Evolutionary conservation across 192 early-diverging fungal species (phyloP), one percentile per base, ranked within the genome.

Genomic region (Fimicolochytrium jonesii): DNA sequence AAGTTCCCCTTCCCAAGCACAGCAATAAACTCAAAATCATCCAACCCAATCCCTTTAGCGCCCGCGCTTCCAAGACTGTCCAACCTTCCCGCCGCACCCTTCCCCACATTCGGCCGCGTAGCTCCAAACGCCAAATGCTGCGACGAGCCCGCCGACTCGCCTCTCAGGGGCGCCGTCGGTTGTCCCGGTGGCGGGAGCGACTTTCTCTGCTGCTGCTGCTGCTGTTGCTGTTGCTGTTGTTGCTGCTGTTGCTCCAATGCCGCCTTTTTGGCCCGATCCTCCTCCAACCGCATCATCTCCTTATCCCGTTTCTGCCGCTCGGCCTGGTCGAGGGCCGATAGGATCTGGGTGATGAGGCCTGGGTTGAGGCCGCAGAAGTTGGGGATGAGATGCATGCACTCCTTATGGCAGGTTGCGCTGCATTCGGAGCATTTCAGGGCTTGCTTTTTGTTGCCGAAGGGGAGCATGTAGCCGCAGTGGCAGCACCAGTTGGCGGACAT

Each of bases 1-100:
- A 96, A 99, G 78, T 96, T 97, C 49, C 96, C 96, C 71, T 94
- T 96, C 58, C 96, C 96, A 11, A 99, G 77, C 2, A 99, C 95
- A 20, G 93, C 90, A 50, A 94, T 64, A 52, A 99, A 93, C 56
- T 85, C 89, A 61, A 99, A 99, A 67, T 99, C 94, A 47, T 95
- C 90, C 20, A 94, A 68, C 1, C 88, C 85, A 42, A 96, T 86
- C 51, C 88, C 88, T 18, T 76, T 67, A 11, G 69, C 56, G 17
- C 56, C 66, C 15, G 45, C 33, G 4, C 36, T 46, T 0, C 15
- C 48, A 6, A 39, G 18, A 22, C 53, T 57, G 52, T 68, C 67
- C 15, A 26, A 3, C n/a, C 61, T 30, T 6, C 26, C n/a, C n/a
- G n/a, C n/a, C n/a, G n/a, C n/a, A n/a, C n/a, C n/a, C n/a, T n/a